Conservation (phyloP, 768 basidiomycete species). For the Leucosporidium creatinivorum region DNA sequence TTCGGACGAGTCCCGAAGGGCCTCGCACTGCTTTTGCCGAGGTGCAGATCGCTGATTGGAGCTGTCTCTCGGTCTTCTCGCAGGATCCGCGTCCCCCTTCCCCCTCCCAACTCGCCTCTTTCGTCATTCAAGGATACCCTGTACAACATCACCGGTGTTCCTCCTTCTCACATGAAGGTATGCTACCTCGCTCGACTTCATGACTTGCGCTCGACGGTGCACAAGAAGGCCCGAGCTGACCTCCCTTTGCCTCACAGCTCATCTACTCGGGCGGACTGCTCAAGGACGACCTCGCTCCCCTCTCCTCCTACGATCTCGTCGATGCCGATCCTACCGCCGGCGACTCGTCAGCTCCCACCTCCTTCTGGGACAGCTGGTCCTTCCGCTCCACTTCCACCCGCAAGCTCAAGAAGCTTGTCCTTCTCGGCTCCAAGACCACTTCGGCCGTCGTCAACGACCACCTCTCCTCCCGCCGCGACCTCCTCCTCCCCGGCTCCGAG, state of each 20-base stretch:
- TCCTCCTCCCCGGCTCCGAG: slow-evolving; percentile 10
- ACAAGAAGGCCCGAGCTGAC: neutral
- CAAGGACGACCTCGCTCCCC: slow-evolving; percentile 64
- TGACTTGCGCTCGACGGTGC: neutral
- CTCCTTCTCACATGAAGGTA: slow-evolving; percentile 52
- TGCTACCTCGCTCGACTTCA: neutral
- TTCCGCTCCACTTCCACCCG: neutral
- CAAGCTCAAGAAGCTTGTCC: slow-evolving; percentile 29
- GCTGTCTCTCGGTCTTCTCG: slow-evolving; percentile 18
- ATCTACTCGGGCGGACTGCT: slow-evolving; percentile 85
- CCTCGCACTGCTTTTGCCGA: neutral
- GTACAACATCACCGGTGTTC: slow-evolving; percentile 67
- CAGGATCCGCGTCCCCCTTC: slow-evolving; percentile 53
- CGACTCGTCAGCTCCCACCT: neutral
- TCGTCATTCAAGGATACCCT: slow-evolving; percentile 55
- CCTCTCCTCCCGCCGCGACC: slow-evolving; percentile 21
- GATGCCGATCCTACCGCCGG: neutral
- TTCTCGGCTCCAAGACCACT: slow-evolving; percentile 27
- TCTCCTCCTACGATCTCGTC: slow-evolving; percentile 28
- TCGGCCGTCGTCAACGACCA: slow-evolving; percentile 27
- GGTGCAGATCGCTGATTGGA: neutral
- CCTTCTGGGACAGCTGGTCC: slow-evolving; percentile 27
- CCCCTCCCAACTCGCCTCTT: slow-evolving; percentile 56
- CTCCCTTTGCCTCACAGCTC: slow-evolving; percentile 49
- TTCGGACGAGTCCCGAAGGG: neutral